Evolutionary conservation across 208 protist genomes (phyloP).

Genomic region (Plasmodiophora brassicae): DNA sequence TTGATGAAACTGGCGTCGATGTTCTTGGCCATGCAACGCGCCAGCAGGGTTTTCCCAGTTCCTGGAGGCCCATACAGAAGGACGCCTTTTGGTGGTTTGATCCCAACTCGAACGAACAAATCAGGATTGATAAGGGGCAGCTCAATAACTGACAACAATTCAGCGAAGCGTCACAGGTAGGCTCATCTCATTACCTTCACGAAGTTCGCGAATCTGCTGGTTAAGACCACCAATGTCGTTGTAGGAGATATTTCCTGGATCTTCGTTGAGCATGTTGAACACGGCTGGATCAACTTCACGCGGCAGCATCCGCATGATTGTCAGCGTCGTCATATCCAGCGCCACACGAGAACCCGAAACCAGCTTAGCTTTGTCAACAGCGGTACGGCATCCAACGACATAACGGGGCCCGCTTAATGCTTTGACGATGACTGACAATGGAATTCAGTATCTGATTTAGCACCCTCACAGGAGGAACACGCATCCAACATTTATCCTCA

Average conservation of each 20-base stretch:
- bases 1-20: constrained; percentile 97
- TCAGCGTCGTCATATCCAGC: constrained; percentile 98
- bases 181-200: constrained; percentile 80
- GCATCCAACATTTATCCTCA: constrained; percentile 70
- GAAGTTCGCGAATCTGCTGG: constrained; percentile 95
- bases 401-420: constrained; percentile 95
- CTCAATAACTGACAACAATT: constrained; percentile 85
- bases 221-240: constrained; percentile 92
- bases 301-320: constrained; percentile 96
- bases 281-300: constrained; percentile 97
- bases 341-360: constrained; percentile 91
- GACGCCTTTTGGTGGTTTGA: constrained; percentile 96
- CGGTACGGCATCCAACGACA: constrained; percentile 88
- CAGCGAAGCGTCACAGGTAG: too few species aligned
- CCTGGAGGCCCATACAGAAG: constrained; percentile 93
- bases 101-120: constrained; percentile 96
- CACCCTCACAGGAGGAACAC: background rate
- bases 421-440: constrained; percentile 91
- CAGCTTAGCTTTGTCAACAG: constrained; percentile 79
- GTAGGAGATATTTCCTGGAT: constrained; percentile 86
- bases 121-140: constrained; percentile 97
- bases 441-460: background rate
- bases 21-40: constrained; percentile 94
- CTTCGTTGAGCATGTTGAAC: constrained; percentile 96
- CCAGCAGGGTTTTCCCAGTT: constrained; percentile 88